A percentile compares a stretch with the other conserved stretches of the same genome.
Conservation (phyloP, 2,329 filamentous ascomycete genomes). For the Aspergillus novofumigatus region DNA sequence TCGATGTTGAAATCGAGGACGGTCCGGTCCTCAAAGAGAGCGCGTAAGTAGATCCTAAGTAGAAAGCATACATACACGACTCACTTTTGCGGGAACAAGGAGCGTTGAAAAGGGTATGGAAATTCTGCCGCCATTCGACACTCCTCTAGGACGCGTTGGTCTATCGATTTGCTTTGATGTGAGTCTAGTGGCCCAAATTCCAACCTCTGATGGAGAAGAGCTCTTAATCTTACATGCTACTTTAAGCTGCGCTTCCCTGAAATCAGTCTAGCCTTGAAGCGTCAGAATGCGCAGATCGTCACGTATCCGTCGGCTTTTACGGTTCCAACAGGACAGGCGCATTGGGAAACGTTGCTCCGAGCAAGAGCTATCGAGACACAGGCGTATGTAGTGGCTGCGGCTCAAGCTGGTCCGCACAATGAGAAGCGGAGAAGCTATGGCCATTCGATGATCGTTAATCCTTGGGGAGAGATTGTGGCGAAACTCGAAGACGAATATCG, state of each 20-base stretch:
- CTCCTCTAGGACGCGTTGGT: conserved; percentile 69
- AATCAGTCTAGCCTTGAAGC: conserved; percentile 62
- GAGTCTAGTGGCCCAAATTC: conserved; percentile 17
- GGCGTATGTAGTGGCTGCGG: conserved; percentile 79
- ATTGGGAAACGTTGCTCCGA: conserved; percentile 78
- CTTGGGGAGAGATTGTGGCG: conserved; percentile 74
- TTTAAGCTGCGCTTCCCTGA: conserved; percentile 70
- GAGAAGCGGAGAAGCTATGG: conserved; percentile 78
- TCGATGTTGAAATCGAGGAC: conserved; percentile 63
- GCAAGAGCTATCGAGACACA: conserved; percentile 86
- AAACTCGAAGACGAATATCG: conserved; percentile 51
- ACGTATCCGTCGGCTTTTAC: conserved; percentile 91
- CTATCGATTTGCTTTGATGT: conserved; percentile 84
- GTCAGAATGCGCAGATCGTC: conserved; percentile 68
- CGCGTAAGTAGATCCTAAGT: conserved; percentile 31
- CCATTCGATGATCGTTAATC: conserved; percentile 77
- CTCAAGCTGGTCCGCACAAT: conserved; percentile 73
- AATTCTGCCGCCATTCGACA: conserved; percentile 68
- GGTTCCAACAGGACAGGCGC: conserved; percentile 73
- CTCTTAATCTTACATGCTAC: background rate
- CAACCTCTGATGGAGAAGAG: background rate
- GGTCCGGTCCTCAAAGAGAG: conserved; percentile 61
- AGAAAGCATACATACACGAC: background rate
- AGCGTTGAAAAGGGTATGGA: conserved; percentile 64
- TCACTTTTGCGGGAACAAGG: conserved; percentile 18